phyloP scores from a whole-genome alignment of 768 basidiomycete genomes.

The Amanita pseudoporphyria region DNA sequence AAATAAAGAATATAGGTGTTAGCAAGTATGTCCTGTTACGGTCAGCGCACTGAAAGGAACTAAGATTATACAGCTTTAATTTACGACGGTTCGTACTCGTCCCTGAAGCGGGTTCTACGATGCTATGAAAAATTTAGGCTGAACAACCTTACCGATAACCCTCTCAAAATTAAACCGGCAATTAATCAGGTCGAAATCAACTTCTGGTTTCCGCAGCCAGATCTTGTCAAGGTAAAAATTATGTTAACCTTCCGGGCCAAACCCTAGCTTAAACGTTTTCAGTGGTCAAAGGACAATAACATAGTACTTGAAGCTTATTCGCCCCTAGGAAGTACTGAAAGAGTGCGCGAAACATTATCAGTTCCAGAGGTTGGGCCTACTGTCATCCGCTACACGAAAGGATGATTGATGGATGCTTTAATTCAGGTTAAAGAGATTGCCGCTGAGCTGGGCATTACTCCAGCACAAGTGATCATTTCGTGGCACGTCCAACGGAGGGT shows the following conservation, averaged over 20 bases:
- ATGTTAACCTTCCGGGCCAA: not conserved
- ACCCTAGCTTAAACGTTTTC: not conserved
- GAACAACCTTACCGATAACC: slow-evolving; percentile 52
- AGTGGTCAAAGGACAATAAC: slow-evolving; percentile 62
- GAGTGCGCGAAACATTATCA: slow-evolving; percentile 47
- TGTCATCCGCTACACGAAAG: not conserved
- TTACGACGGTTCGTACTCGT: slow-evolving; percentile 31
- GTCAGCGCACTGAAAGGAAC: not conserved
- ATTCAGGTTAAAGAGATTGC: slow-evolving; percentile 47
- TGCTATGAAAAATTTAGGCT: slow-evolving; percentile 26
- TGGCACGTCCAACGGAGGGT: slow-evolving; percentile 76
- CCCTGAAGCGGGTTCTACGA: not conserved
- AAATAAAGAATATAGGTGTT: slow-evolving; percentile 71
- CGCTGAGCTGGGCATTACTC: slow-evolving; percentile 54
- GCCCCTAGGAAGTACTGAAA: slow-evolving; percentile 54
- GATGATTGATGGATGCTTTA: not conserved
- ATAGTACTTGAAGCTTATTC: slow-evolving; percentile 71
- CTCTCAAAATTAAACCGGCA: slow-evolving; percentile 51
- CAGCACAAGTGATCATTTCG: slow-evolving; percentile 64
- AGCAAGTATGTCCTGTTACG: slow-evolving; percentile 50
- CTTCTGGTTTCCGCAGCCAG: slow-evolving; percentile 70
- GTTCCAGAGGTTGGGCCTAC: slow-evolving; percentile 37
- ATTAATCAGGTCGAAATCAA: slow-evolving; percentile 75
- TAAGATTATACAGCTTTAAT: slow-evolving; percentile 38
- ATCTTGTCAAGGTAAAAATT: slow-evolving; percentile 48